These are phyloP conservation scores for Mycosarcoma maydis DNA, from an alignment of 1,284 basidiomycete genomes.

Conservation along the genomic window DNA sequence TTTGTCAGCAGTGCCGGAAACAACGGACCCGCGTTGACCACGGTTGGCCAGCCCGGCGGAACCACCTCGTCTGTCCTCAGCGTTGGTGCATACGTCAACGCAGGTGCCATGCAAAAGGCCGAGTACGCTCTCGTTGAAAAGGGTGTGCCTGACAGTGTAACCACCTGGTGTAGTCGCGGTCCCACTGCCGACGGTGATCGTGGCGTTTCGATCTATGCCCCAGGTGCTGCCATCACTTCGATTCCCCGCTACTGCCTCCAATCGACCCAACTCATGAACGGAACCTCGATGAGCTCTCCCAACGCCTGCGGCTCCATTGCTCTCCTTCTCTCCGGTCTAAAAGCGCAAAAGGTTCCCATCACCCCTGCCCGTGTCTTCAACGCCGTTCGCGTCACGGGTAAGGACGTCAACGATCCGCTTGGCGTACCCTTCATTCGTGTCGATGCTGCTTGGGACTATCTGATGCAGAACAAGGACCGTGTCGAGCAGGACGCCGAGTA, in stretches of 20 bases:
- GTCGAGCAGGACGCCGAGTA: conserved; percentile 65
- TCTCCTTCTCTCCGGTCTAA: conserved; percentile 64
- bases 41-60: conserved; percentile 66
- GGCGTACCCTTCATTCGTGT: conserved; percentile 66
- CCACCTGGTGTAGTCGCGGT: conserved; percentile 68
- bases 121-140: conserved; percentile 67
- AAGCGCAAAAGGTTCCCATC: conserved; percentile 62
- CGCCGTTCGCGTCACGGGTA: conserved; percentile 63
- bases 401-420: conserved; percentile 65
- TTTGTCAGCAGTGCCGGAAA: conserved; percentile 65
- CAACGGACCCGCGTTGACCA: conserved; percentile 66
- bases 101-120: conserved; percentile 66
- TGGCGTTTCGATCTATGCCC: conserved; percentile 66
- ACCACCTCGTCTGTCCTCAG: conserved; percentile 64
- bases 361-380: conserved; percentile 65
- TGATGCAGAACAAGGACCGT: conserved; percentile 59
- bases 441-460: conserved; percentile 65
- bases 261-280: conserved; percentile 66
- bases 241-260: conserved; percentile 67
- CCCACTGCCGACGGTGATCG: conserved; percentile 64
- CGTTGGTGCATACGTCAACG: conserved; percentile 67
- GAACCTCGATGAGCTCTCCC: conserved; percentile 67
- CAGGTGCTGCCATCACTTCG: conserved; percentile 67
- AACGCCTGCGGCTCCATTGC: conserved; percentile 65
- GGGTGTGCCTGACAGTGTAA: conserved; percentile 62